phyloP scores from a whole-genome alignment of 495 filamentous ascomycete species.

The Elaphomyces granulatus region DNA sequence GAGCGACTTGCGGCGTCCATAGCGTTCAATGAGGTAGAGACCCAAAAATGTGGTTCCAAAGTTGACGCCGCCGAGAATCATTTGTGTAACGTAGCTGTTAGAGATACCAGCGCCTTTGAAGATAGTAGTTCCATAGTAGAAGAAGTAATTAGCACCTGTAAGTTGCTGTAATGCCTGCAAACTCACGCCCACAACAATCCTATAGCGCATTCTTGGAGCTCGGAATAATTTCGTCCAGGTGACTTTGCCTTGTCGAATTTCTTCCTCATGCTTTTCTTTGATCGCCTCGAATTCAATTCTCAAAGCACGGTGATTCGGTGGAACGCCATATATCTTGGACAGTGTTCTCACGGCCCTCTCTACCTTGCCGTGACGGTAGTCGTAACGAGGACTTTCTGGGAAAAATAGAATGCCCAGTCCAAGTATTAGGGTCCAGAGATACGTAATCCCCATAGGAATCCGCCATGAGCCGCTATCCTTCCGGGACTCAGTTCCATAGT shows the following conservation, averaged over 20 bases:
- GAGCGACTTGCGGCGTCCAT: constrained; percentile 52
- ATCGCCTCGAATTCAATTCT: constrained; percentile 52
- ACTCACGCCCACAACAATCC: constrained; percentile 49
- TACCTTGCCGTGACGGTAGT: constrained; percentile 47
- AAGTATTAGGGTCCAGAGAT: constrained; percentile 59
- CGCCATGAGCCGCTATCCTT: constrained; percentile 48
- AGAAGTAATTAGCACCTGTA: constrained; percentile 50
- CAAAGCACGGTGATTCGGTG: constrained; percentile 47
- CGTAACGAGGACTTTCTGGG: constrained; percentile 55
- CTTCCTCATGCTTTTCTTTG: constrained; percentile 42
- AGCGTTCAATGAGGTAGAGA: constrained; percentile 55
- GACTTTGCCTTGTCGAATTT: constrained; percentile 36
- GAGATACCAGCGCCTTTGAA: constrained; percentile 55
- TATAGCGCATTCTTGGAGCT: constrained; percentile 57
- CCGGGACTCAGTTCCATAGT: constrained; percentile 50
- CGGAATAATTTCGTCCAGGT: constrained; percentile 53
- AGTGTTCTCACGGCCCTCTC: constrained; percentile 53
- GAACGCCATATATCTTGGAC: constrained; percentile 55
- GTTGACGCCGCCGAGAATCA: constrained; percentile 63
- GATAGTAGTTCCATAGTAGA: constrained; percentile 60
- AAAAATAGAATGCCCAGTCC: constrained; percentile 58
- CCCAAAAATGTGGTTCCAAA: constrained; percentile 56
- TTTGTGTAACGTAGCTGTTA: constrained; percentile 56
- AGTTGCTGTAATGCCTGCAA: constrained; percentile 44
- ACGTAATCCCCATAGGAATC: constrained; percentile 63